phyloP scores from a whole-genome alignment of 306 rosid species.

The Lithocarpus polystachyus region DNA sequence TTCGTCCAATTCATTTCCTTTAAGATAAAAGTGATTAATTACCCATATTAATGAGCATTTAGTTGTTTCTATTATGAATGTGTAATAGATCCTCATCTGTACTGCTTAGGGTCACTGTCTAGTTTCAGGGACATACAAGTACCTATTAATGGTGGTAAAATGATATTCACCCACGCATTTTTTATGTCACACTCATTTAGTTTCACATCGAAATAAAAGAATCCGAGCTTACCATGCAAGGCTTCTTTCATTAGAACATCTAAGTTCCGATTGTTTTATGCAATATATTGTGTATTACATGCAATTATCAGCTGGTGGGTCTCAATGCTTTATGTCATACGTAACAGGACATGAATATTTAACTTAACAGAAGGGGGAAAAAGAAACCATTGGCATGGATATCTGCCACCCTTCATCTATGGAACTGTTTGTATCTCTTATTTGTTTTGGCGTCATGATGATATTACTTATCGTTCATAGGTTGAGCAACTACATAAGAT shows the following conservation, averaged over 20 bases:
- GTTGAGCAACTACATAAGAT: constrained; percentile 96
- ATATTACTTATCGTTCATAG: constrained; percentile 31
- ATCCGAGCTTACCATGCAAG: not conserved
- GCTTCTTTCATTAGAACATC: not conserved
- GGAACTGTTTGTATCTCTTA: not conserved
- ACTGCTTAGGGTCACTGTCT: not conserved
- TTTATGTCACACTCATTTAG: not conserved
- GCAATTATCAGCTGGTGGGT: not conserved
- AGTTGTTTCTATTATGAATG: not conserved
- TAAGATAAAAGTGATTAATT: not conserved
- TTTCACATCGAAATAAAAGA: not conserved
- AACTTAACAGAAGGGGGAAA: no score
- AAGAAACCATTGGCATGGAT: not conserved
- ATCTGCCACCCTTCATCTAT: not conserved
- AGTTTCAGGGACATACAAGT: not conserved
- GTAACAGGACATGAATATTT: not conserved
- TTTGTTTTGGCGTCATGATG: constrained; percentile 23
- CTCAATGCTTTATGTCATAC: not conserved
- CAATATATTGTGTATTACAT: not conserved
- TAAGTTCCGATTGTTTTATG: not conserved
- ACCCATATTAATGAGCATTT: not conserved
- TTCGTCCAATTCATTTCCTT: not conserved
- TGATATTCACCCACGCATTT: not conserved
- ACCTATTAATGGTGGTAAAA: not conserved
- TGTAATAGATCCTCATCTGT: not conserved